Evolutionary conservation across 164 flowering plant species (phyloP).

Genomic region (Stephania cephalantha): DNA sequence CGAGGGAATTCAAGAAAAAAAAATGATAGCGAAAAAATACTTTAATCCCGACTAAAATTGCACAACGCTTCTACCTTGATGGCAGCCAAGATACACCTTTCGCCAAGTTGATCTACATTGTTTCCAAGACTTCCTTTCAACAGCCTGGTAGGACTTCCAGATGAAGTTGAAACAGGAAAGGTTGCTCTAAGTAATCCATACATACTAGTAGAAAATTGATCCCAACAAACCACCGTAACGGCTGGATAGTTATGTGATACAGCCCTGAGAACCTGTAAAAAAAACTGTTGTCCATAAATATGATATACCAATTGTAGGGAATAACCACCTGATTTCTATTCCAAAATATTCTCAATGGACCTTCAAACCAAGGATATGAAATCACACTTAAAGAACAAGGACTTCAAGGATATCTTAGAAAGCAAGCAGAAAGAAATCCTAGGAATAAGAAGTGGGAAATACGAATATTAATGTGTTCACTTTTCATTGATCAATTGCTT

Average conservation of each 20-base stretch:
- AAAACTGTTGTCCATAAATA: background rate
- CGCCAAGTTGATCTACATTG: constrained; percentile 12
- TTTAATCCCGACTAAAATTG: background rate
- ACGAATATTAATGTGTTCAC: background rate
- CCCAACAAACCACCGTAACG: constrained; percentile 57
- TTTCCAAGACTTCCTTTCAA: constrained; percentile 28
- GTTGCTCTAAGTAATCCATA: constrained; percentile 29
- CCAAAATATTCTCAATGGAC: background rate
- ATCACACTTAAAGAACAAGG: background rate
- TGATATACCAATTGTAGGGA: background rate
- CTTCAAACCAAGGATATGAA: background rate
- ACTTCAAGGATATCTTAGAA: background rate
- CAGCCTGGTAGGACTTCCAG: constrained; percentile 25
- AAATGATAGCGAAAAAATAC: background rate
- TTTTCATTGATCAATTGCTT: too few relatives aligned
- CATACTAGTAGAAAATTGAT: constrained; percentile 42
- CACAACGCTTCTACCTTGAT: constrained; percentile 4
- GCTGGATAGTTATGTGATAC: constrained; percentile 79
- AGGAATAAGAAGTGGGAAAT: background rate
- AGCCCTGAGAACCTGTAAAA: constrained; percentile 70
- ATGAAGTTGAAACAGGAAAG: constrained; percentile 16
- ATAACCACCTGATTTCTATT: background rate
- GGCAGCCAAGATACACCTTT: constrained; percentile 19
- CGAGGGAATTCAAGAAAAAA: background rate
- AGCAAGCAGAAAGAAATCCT: background rate